Base-by-base conservation (phyloP, 2,329 filamentous ascomycete genomes). In the Xylaria sp. region DNA sequence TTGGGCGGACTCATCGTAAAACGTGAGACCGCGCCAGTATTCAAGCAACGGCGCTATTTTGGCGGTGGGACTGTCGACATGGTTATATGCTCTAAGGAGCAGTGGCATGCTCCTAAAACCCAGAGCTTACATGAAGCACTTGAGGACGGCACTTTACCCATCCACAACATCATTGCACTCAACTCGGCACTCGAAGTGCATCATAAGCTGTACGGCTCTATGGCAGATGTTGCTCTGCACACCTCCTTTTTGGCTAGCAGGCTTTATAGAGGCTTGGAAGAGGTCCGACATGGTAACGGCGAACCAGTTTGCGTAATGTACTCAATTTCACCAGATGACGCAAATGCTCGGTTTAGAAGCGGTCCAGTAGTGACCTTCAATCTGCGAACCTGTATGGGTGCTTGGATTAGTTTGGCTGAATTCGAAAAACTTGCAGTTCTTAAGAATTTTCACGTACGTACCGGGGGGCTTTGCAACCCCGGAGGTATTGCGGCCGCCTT, bases 1-100 rank as follows among this genome's bases (percentile, higher is more conserved):
- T 84, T 98, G 1, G 95, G 95, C 1, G 94, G 91, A 1, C 81
- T 99, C 66, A 89, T 98, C 35, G 89, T 98, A 13, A 89, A 92
- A 50, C 94, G 93, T 73, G 85, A 88, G 37, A 88, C 92, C 13
- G 88, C 87, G 6, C 79, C 85, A 47, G 77, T 91, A 2, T 90
- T 97, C 55, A 82, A 87, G 37, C 83, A 84, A 50, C 88, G 93
- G 68, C 90, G 84, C 70, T 99, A 97, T 75, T 99, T 99, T 80
- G 95, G 95, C 5, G 96, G 95, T 6, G 96, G 96, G 3, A 98
- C 95, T 0, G 95, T 98, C 0, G 94, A 97, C 75, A 92, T 95
- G 86, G 93, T 98, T 0, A 85, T 93, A 0, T 91, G 90, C 69
- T 78, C 89, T n/a, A 91, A 89, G 71, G 90, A 93, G 75, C 86